phyloP scores from a whole-genome alignment of 176 grass and related monocot species.

The Lolium multiflorum region DNA sequence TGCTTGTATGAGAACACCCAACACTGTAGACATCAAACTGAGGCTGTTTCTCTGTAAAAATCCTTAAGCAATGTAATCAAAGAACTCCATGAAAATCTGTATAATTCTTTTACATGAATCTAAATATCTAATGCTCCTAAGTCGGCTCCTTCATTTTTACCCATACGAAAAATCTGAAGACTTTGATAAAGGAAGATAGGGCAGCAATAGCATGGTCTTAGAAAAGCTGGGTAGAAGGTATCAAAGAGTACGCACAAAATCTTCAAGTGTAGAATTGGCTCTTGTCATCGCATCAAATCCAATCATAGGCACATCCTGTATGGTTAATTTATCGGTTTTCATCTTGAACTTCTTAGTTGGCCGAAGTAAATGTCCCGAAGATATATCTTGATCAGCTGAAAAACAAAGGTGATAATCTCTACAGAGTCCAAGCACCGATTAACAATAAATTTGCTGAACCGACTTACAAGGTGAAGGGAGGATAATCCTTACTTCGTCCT shows the following conservation, averaged over 20 bases:
- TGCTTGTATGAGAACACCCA: conserved; percentile 2
- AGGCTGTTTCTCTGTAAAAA: not conserved
- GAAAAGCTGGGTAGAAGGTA: conserved; percentile 1
- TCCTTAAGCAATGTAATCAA: not conserved
- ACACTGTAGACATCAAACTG: not conserved
- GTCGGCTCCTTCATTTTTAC: conserved; percentile 6
- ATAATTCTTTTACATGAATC: conserved; percentile 11
- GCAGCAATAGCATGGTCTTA: not conserved
- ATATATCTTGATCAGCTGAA: conserved; percentile 46
- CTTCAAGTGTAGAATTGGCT: conserved; percentile 86
- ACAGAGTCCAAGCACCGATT: conserved; percentile 17
- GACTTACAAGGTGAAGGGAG: conserved; percentile 14
- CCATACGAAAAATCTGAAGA: not conserved
- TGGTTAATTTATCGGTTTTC: conserved; percentile 37
- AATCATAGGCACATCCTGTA: conserved; percentile 55
- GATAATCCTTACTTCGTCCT: conserved; percentile 30
- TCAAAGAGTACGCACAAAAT: conserved; percentile 71
- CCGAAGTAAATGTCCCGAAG: conserved; percentile 14
- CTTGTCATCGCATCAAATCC: conserved; percentile 73
- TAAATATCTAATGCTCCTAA: conserved; percentile 16
- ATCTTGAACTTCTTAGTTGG: conserved; percentile 46
- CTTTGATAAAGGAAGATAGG: not conserved
- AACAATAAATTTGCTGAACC: not conserved
- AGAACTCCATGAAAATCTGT: conserved; percentile 2
- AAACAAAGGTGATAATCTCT: conserved; percentile 7